Evolutionary conservation across 768 basidiomycete genomes (phyloP).

Genomic region (Rhodosporidiobolus sp.): DNA sequence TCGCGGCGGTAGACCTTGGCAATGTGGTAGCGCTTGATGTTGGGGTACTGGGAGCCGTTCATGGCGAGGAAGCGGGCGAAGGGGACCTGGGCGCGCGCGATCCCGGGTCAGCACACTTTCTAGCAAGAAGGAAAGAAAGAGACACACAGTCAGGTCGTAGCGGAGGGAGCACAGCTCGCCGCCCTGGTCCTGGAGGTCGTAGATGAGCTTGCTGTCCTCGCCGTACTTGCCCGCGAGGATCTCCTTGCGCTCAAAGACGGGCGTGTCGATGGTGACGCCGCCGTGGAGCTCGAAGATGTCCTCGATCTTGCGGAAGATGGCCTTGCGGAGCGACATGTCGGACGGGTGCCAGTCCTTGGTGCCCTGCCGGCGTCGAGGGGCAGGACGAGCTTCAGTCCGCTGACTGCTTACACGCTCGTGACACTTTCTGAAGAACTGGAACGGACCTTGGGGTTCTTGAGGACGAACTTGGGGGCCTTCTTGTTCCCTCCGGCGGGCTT

Average conservation of each 20-base stretch:
- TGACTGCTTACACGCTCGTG: background rate
- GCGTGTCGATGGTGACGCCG: constrained; percentile 89
- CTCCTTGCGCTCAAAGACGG: constrained; percentile 96
- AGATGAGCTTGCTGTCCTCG: constrained; percentile 95
- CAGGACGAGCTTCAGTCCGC: background rate
- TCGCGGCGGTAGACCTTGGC: constrained; percentile 98
- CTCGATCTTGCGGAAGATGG: constrained; percentile 83
- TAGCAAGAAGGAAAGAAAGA: background rate
- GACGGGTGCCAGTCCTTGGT: constrained; percentile 90
- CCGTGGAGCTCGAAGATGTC: constrained; percentile 84
- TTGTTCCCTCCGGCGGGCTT: constrained; percentile 50
- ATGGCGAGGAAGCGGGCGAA: constrained; percentile 94
- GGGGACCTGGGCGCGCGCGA: constrained; percentile 57
- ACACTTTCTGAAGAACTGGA: background rate
- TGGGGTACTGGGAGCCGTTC: constrained; percentile 68
- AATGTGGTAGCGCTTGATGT: constrained; percentile 87
- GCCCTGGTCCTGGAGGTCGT: constrained; percentile 94
- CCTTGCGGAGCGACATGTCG: constrained; percentile 86
- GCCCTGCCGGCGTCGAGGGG: constrained; percentile 58
- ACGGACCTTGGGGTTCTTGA: constrained; percentile 91
- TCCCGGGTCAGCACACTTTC: background rate
- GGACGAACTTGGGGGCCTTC: constrained; percentile 55
- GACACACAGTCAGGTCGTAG: constrained; percentile 81
- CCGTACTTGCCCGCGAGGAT: constrained; percentile 95
- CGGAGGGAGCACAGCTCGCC: constrained; percentile 91